Evolutionary conservation across 768 basidiomycete species (phyloP), one percentile per base, ranked within the genome.

Genomic region (Lactifluus volemus): DNA sequence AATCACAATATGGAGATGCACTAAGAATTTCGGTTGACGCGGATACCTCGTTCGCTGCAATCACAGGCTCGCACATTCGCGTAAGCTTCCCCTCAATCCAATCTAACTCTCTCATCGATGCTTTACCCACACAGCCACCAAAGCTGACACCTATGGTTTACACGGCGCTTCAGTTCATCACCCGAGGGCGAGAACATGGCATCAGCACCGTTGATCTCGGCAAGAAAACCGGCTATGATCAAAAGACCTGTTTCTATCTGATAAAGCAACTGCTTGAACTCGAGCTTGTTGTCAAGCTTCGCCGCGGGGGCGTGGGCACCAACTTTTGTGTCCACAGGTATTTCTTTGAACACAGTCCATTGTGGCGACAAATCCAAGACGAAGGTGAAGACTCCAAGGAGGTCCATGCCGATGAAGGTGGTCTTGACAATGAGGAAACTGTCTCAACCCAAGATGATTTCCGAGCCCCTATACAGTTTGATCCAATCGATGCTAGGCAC

Each of bases 241-340:
- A 90, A 69, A 94, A 93, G 72, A 88, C 89, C 1, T 90, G 90
- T 64, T 91, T 90, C 70, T 94, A 95, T 72, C 81, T 92, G 60
- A 82, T 92, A 59, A 82, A 84, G 65, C 84, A 89, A 65, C 76
- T 95, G 17, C 77, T 85, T 2, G 84, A 86, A 54, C 76, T 95
- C 55, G 84, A 81, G 67, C 76, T 89, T 44, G 81, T 93, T 51
- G 80, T 85, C 63, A 92, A 92, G 73, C 84, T 86, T n/a, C 79
- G 86, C 47, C 83, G 84, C 49, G 85, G 85, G 10, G 89, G 89
- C 17, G 79, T 89, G 15, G 88, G 89, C 29, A 82, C 83, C 34
- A 83, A 94, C 70, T 82, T 88, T 61, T 84, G 82, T 69, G 83
- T 96, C 49, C 92, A 92, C 74, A 87, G 81, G 67, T 84, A 93